Evolutionary conservation across 164 flowering plant genomes (phyloP).

Genomic region (Vitis rupestris): DNA sequence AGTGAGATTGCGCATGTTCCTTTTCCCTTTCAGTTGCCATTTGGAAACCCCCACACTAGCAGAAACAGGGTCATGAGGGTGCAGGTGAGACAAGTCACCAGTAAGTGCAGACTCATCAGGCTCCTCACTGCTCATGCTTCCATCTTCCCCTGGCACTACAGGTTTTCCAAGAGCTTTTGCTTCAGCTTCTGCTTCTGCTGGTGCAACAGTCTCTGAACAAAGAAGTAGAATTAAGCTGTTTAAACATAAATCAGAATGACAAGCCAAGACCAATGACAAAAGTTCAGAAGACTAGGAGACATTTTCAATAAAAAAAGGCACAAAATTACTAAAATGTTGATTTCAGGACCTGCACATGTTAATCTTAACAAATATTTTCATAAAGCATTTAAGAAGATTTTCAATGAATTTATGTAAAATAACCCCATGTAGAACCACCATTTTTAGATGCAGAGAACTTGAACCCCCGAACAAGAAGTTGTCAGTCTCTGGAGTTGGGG

Average conservation of each 20-base stretch:
- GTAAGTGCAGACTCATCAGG: slow-evolving; percentile 42
- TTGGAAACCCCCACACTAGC: slow-evolving; percentile 61
- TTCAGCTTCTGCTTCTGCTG: slow-evolving; percentile 25
- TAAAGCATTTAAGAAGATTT: too few species aligned
- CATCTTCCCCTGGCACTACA: slow-evolving; percentile 31
- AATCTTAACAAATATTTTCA: too few species aligned
- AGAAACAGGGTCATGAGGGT: slow-evolving; percentile 34
- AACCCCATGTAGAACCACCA: too few species aligned
- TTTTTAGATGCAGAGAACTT: too few species aligned
- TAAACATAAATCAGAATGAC: not conserved
- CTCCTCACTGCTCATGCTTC: slow-evolving; percentile 55
- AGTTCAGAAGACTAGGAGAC: too few species aligned
- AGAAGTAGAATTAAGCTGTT: not conserved
- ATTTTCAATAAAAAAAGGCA: too few species aligned
- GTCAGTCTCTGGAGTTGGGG: too few species aligned
- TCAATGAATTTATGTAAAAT: too few species aligned
- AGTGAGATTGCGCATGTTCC: slow-evolving; percentile 61
- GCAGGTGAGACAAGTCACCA: slow-evolving; percentile 43
- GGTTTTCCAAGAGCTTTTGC: slow-evolving; percentile 27
- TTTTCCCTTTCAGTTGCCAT: slow-evolving; percentile 89
- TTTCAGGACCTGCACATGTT: too few species aligned
- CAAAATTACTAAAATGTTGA: too few species aligned
- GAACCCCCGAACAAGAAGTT: too few species aligned
- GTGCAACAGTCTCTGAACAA: slow-evolving; percentile 41
- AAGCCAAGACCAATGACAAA: not conserved